Conservation (phyloP, 108 stramenopile genomes). For the Fistulifera solaris region DNA sequence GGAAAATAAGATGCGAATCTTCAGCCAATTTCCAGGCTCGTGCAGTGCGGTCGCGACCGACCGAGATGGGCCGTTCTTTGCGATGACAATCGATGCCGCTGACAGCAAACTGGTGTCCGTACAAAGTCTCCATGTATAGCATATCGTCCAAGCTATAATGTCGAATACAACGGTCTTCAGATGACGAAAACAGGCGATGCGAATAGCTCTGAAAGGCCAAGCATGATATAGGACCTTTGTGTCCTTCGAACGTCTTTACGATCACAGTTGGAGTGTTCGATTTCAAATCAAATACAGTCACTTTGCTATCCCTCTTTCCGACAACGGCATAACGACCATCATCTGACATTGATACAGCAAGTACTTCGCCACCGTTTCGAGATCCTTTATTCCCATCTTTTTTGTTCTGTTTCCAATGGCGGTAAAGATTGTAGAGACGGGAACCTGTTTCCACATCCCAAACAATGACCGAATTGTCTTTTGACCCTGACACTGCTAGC, state of each 20-base stretch:
- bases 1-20: constrained; percentile 94
- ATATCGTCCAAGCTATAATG: constrained; percentile 85
- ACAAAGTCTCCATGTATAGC: constrained; percentile 96
- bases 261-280: constrained; percentile 25
- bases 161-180: constrained; percentile 85
- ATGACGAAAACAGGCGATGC: constrained; percentile 85
- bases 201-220: constrained; percentile 79
- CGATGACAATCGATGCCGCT: constrained; percentile 71
- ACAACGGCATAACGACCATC: constrained; percentile 90
- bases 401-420: constrained; percentile 32
- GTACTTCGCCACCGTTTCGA: constrained; percentile 73
- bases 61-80: constrained; percentile 82
- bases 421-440: constrained; percentile 23
- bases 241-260: constrained; percentile 72
- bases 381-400: constrained; percentile 1
- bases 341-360: constrained; percentile 84
- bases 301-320: constrained; percentile 82
- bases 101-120: constrained; percentile 94
- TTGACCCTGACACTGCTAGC: constrained; percentile 77
- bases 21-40: constrained; percentile 96
- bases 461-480: constrained; percentile 88
- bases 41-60: constrained; percentile 82
- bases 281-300: constrained; percentile 72
- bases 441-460: constrained; percentile 87
- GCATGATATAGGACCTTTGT: constrained; percentile 75